Evolutionary conservation across 148 eudicot genomes (phyloP).

Genomic region (Cornus florida): DNA sequence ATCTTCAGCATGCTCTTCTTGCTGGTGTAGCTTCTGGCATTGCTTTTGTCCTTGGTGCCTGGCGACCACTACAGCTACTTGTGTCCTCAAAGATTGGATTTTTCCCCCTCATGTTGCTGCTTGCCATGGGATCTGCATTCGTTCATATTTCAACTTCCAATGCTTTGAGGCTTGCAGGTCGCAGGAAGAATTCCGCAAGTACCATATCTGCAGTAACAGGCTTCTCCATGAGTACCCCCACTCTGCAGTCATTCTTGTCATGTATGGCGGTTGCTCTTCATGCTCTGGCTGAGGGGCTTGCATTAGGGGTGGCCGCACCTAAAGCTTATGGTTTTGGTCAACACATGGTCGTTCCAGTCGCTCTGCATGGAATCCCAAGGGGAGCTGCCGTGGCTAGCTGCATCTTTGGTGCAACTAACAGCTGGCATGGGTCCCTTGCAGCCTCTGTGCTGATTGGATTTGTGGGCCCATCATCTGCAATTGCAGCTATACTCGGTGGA

Average conservation of each 20-base stretch:
- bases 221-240: constrained; percentile 61
- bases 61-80: constrained; percentile 86
- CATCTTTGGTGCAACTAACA: constrained; percentile 83
- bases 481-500: constrained; percentile 79
- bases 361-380: constrained; percentile 80
- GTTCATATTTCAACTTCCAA: constrained; percentile 53
- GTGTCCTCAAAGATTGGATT: constrained; percentile 67
- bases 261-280: constrained; percentile 76
- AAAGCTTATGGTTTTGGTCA: constrained; percentile 88
- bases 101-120: constrained; percentile 57
- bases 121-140: constrained; percentile 49
- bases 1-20: constrained; percentile 77
- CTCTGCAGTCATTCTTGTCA: constrained; percentile 73
- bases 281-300: constrained; percentile 92
- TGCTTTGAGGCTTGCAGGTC: constrained; percentile 42
- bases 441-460: constrained; percentile 72
- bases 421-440: constrained; percentile 83
- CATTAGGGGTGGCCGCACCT: constrained; percentile 95
- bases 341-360: constrained; percentile 78
- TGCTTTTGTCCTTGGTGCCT: constrained; percentile 83
- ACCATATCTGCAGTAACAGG: constrained; percentile 53
- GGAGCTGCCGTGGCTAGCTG: constrained; percentile 97
- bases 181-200: constrained; percentile 56
- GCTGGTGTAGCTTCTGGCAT: constrained; percentile 93
- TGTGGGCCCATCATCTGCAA: constrained; percentile 83